Evolutionary conservation across 1,139 yeast species (phyloP), one percentile per base, ranked within the genome.

Genomic region (Arxiozyma telluris): DNA sequence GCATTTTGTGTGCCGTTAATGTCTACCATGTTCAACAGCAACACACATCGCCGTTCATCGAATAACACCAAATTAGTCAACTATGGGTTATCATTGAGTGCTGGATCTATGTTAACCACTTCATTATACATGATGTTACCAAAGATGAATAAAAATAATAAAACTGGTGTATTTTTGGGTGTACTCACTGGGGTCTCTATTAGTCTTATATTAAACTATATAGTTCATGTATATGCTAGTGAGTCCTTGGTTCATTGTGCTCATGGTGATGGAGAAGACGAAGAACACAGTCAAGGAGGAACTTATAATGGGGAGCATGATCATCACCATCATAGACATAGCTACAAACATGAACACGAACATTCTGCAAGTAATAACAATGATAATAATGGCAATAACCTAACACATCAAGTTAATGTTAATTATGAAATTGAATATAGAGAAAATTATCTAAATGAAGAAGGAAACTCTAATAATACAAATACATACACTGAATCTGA

Each of bases 221-320:
- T 84, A 0, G 80, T 91, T 18, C 96, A 91, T 67, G 69, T 81
- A 46, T 68, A 84, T 53, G 88, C 97, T 1, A 81, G 93, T 55
- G 88, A 87, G 64, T 84, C 94, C 38, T 80, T 91, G 34, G 88
- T 91, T 0, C 96, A 90, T 65, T 90, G 97, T 68, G 84, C 81
- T 20, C 96, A 90, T 62, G 73, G 63, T n/a, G 67, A 65, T 21
- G 76, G 62, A 18, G 70, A 57, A 22, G 61, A 52, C 12, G 58
- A 25, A 20, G 41, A 8, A 15, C n/a, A 34, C 4, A 6, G 39
- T 15, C n/a, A 34, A 12, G n/a, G n/a, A 34, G 39, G 8, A 34
- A 34, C n/a, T 2, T 21, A 25, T 2, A 22, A 20, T 50, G 2
- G 58, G 52, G 5, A 61, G 58, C 48, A 59, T 50, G 18, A 51